These are phyloP conservation scores for Parastagonospora nodorum DNA, from an alignment of 2,329 filamentous ascomycete genomes.

Conservation along the genomic window DNA sequence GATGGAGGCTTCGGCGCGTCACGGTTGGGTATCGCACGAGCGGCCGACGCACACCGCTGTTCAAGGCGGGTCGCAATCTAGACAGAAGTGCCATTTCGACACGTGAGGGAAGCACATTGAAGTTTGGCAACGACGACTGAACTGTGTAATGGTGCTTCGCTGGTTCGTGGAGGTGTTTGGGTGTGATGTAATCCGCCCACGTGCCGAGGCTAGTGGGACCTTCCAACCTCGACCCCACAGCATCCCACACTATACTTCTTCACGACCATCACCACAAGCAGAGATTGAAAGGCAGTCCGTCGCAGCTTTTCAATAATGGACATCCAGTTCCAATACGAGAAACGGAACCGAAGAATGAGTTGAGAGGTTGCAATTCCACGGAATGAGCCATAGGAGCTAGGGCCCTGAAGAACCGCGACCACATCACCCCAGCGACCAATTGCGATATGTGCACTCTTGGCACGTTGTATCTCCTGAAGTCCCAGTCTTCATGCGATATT, in stretches of 20 bases:
- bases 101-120: background rate
- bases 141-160: background rate
- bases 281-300: too few species aligned
- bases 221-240: background rate
- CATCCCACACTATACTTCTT: background rate
- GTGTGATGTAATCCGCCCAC: conserved; percentile 4
- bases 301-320: too few species aligned
- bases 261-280: too few species aligned
- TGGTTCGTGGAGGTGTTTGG: background rate
- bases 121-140: background rate
- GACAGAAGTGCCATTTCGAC: conserved; percentile 15
- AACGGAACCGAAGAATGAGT: too few species aligned
- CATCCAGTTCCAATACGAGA: too few species aligned
- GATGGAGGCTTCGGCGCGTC: conserved; percentile 49
- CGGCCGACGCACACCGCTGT: background rate
- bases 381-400: too few species aligned
- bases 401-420: too few species aligned
- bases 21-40: background rate
- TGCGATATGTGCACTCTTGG: too few species aligned
- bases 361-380: too few species aligned
- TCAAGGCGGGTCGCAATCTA: conserved; percentile 18
- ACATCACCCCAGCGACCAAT: too few species aligned
- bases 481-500: too few species aligned
- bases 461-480: too few species aligned
- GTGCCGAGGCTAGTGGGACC: conserved; percentile 7